Evolutionary conservation across 495 filamentous ascomycete genomes (phyloP).

Genomic region (Letharia columbiana): DNA sequence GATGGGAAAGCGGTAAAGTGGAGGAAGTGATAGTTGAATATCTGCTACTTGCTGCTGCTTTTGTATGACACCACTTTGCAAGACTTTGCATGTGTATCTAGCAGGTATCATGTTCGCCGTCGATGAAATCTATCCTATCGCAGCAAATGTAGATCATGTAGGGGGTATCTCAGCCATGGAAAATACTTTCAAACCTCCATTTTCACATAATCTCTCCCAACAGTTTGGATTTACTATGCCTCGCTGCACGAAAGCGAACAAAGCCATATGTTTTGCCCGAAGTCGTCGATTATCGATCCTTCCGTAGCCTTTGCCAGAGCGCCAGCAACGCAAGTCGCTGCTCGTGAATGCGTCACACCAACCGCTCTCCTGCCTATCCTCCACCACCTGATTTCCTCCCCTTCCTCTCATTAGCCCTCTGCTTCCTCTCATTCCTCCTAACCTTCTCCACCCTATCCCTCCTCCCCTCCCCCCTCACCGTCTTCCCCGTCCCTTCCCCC

Average conservation of each 20-base stretch:
- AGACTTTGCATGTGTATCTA: neutral
- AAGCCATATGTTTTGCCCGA: neutral
- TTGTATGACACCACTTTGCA: neutral
- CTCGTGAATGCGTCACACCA: neutral
- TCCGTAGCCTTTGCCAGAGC: neutral
- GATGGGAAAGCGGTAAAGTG: neutral
- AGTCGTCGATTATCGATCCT: neutral
- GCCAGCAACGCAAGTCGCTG: neutral
- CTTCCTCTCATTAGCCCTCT: conserved; percentile 58
- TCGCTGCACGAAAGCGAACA: neutral
- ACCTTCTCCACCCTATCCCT: conserved; percentile 43
- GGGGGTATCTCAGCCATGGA: neutral
- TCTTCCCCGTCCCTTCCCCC: conserved; percentile 50
- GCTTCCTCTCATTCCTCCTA: conserved; percentile 60
- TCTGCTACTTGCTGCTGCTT: conserved; percentile 2
- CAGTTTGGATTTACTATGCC: neutral
- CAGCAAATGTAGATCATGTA: neutral
- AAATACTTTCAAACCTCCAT: neutral
- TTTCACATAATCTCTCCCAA: neutral
- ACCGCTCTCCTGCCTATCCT: neutral
- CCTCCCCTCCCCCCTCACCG: conserved; percentile 52
- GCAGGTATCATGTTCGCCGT: neutral
- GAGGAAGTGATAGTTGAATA: neutral
- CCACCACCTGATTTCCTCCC: conserved; percentile 36
- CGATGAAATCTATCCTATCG: neutral